Evolutionary conservation across 805 yeast genomes (phyloP), one percentile per base, ranked within the genome.

Genomic region (Ogataea paradorogensis): DNA sequence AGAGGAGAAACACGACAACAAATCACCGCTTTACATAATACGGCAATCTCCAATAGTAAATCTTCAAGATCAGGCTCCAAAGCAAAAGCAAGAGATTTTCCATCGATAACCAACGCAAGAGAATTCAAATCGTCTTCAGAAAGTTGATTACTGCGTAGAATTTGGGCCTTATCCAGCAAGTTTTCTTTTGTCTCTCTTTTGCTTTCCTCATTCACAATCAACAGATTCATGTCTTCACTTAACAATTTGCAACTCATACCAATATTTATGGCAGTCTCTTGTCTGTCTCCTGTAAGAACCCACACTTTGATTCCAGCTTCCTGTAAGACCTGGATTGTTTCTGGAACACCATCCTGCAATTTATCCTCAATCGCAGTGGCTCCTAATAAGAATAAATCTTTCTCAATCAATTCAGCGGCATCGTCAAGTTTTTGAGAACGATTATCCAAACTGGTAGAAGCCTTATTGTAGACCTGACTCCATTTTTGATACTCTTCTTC

Each of bases 281-380:
- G 99, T 62, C 96, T 77, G 59, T 93, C 99, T 53, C 99, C 99
- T 2, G 99, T 93, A 35, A 93, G 70, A 16, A 93, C 97, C 99
- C 99, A 93, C 13, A 93, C 78, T 61, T 89, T 91, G 49, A 95
- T 90, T 11, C 98, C 98, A 0, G 99, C 99, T 41, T 84, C 88
- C 60, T 95, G 99, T 40, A 93, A 72, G 5, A 95, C 85, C 50
- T 87, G 93, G 45, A 93, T 95, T 1, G 99, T 89, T 50, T 93
- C 99, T 2, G 99, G 98, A 15, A 93, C 99, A 28, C 97, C 99
- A 42, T 91, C 98, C 66, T 93, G 99, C 33, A 93, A 69, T 58
- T 93, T 91, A 61, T 93, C 99, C 61, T 93, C 99, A 58, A 93
- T 93, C 1, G 99, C 99, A 26, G 99, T 95, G 2, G 98, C 98